Evolutionary conservation across 1,139 yeast genomes (phyloP), one percentile per base, ranked within the genome.

Genomic region (Kodamaea plutei): DNA sequence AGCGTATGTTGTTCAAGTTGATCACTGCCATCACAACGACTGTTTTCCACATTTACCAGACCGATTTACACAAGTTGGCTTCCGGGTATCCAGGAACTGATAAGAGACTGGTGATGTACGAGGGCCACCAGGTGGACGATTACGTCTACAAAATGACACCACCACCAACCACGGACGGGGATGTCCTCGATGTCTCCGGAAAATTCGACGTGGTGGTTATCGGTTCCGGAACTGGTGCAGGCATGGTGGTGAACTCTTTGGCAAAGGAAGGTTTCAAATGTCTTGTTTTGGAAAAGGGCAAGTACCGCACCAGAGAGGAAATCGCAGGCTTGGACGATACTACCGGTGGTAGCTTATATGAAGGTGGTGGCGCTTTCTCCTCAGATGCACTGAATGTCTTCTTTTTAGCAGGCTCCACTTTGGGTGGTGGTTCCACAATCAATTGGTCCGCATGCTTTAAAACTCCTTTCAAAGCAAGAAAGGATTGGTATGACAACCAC

Each of bases 351-450:
- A 49, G 48, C 8, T 52, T 72, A 36, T 75, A 61, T 43, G 80
- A 76, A 47, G 42, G 46, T 13, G 46, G 50, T 1, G 79, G 77
- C 4, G 39, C 51, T 2, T 16, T 66, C 3, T 33, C 68, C 10
- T 43, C 64, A 7, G 36, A 48, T 4, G 57, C 57, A 29, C 73
- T 65, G 37, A 67, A 61, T 29, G 33, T 68, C 22, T 47, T 61
- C 16, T 41, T 73, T 3, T 50, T 74, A 30, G 79, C 81, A 0
- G 82, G 81, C 2, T 45, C 77, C 1, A 72, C 76, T 1, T 69
- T 76, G 39, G 82, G 82, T 6, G 82, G 82, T 8, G 82, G 81
- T 4, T 58, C 76, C 5, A 73, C 81, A 4, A 70, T 76, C 28
- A 76, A 76, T 50, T 76, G 82, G 82, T 67, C 75, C n/a, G 80